Base-by-base conservation (phyloP, 176 grass and related monocot genomes). In the Oryza meyeriana region DNA sequence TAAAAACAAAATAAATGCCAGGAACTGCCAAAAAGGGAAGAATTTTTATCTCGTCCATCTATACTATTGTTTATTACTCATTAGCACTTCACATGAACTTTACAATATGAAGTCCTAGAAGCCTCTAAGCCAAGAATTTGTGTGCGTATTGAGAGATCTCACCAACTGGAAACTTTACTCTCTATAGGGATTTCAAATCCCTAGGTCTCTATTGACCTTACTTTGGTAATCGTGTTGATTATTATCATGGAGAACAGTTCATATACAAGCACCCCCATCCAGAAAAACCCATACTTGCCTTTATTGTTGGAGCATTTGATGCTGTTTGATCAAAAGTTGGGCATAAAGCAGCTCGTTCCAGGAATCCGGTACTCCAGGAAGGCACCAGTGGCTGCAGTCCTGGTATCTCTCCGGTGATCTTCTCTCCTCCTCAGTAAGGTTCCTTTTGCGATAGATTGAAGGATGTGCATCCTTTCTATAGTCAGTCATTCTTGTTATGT, bases 381-480 rank as follows among this genome's bases (percentile, higher is more conserved):
- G 78, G 78, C 94, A 96, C 94, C 90, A 96, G 78, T 96, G 94
- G 80, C 94, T 93, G 84, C 91, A 96, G 84, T 96, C 94, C 42
- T 96, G 94, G 59, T 57, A 93, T 45, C 74, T 93, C 81, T 91
- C 90, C 0, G 90, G 90, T 1, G 79, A 77, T 66, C 83, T 87
- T 62, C 88, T 71, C 81, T 96, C 94, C 77, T 91, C 90, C 1
- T 92, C 84, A 1, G 72, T 87, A 14, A 89, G 72, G 61, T 91
- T 84, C 76, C 75, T 79, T 73, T 89, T 93, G 28, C 86, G 80
- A 71, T 96, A 99, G 71, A 99, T 52, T 2, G 97, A 99, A 31
- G 91, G 91, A 50, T 99, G 97, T 0, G 90, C 97, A 45, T 99
- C 97, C 77, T 99, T 99, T 84, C 93, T 88, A 31, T 99, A 99